phyloP scores from a whole-genome alignment of 495 filamentous ascomycete genomes.

The Margaritispora aquatica region DNA sequence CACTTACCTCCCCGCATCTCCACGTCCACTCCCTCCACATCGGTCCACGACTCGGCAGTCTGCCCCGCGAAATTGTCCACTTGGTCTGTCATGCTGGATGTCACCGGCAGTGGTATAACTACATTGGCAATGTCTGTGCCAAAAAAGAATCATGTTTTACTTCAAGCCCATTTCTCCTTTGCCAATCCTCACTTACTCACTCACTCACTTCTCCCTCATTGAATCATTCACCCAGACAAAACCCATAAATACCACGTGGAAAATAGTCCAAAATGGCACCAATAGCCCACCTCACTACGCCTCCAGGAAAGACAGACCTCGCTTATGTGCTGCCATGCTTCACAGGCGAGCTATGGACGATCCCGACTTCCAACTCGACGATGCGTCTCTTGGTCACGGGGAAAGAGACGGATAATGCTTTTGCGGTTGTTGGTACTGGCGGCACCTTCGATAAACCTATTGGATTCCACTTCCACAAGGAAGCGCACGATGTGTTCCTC shows the following conservation, averaged over 20 bases:
- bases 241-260: neutral
- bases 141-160: too few species aligned
- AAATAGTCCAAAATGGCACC: constrained; percentile 1
- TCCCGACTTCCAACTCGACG: constrained; percentile 37
- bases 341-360: constrained; percentile 39
- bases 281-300: constrained; percentile 5
- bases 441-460: constrained; percentile 30
- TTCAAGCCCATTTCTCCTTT: neutral
- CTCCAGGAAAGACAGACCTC: constrained; percentile 10
- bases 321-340: constrained; percentile 37
- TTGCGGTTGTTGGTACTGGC: constrained; percentile 42
- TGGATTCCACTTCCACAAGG: constrained; percentile 43
- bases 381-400: constrained; percentile 40
- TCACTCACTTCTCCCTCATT: neutral
- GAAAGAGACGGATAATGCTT: constrained; percentile 37
- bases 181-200: neutral
- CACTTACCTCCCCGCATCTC: constrained; percentile 5
- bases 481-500: constrained; percentile 43
- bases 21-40: constrained; percentile 1
- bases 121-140: neutral
- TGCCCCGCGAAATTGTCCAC: constrained; percentile 1
- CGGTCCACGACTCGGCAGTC: constrained; percentile 6
- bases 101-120: neutral
- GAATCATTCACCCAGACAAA: neutral
- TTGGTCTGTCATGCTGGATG: neutral